Percentiles rank a stretch among this genome's conserved stretches.
These are phyloP conservation scores for Amesomyces nigricolor DNA, from an alignment of 2,329 filamentous ascomycete species.

Conservation along the genomic window DNA sequence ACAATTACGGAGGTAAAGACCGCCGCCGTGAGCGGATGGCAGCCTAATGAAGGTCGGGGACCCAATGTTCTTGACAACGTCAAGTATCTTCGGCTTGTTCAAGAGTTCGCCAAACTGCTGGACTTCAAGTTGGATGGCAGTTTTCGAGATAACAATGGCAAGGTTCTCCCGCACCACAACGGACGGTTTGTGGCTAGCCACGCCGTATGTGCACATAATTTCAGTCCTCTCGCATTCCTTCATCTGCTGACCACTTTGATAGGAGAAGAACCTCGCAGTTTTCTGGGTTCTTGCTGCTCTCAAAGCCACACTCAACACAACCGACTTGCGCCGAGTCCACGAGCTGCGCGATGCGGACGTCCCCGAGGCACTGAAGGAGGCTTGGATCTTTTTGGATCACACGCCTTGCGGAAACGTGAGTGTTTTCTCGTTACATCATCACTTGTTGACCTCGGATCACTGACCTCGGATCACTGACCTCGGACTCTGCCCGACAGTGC, in stretches of 20 bases:
- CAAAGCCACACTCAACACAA: conserved; percentile 2
- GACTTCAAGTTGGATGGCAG: conserved; percentile 4
- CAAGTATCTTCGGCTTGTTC: conserved; percentile 15
- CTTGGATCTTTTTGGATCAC: conserved; percentile 16
- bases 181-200: conserved; percentile 14
- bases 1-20: background rate
- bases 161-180: conserved; percentile 2
- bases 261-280: conserved; percentile 20
- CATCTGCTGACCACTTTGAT: background rate
- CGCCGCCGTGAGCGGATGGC: conserved; percentile 21
- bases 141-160: conserved; percentile 3
- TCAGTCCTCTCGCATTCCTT: background rate
- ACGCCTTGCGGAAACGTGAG: conserved; percentile 16
- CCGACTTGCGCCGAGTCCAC: conserved; percentile 1
- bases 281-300: conserved; percentile 18
- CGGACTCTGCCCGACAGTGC: conserved; percentile 2
- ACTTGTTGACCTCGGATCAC: background rate
- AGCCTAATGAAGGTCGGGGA: background rate
- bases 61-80: conserved; percentile 12
- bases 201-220: background rate
- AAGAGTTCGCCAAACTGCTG: background rate
- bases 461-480: background rate
- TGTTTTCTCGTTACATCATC: background rate
- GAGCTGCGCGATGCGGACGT: conserved; percentile 9
- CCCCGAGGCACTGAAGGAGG: background rate